Base-by-base conservation (phyloP, 345 rosid species). In the Arabidopsis suecica region DNA sequence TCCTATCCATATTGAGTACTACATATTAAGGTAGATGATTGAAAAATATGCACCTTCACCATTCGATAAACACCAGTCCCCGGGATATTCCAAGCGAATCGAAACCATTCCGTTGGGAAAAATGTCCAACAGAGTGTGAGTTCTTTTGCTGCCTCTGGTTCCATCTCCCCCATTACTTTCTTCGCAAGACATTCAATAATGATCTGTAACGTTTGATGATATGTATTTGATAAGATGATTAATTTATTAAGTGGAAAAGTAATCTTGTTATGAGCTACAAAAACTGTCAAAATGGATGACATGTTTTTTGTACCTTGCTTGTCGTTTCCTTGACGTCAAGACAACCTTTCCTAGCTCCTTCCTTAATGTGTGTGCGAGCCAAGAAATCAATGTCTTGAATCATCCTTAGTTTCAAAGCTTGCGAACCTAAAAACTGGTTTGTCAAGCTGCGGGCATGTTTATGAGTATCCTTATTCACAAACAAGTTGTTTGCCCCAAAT, bases 161-260 rank as follows among this genome's bases (percentile, higher is more conserved):
- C 77, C 77, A 73, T 73, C 6, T 63, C 77, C 0, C 77, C 77
- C 55, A 73, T 53, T 1, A 73, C 77, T 54, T 73, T 73, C 63
- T 73, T 63, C 2, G 76, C 69, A 53, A 63, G 69, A 5, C 69
- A 51, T 51, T 72, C 62, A 16, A 41, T 51, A 9, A 62, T n/a
- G 20, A 72, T 72, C 69, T 72, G 76, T 72, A 72, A 48, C 23
- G 8, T 45, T 6, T 5, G 30, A 28, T 2, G 30, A 28, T 28
- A 40, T 33, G 38, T 11, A n/a, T 22, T 68, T 50, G 30, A 49
- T 48, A 9, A 40, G 22, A 45, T 45, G 50, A 45, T n/a, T n/a
- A n/a, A n/a, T n/a, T 9, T 1, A n/a, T 1, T n/a, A n/a, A 45
- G 50, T 45, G 13, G 44, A 5, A 5, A 44, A 1, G 49, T 14